These are phyloP conservation scores for Trametes gibbosa DNA, from an alignment of 768 basidiomycete genomes.

Conservation along the genomic window DNA sequence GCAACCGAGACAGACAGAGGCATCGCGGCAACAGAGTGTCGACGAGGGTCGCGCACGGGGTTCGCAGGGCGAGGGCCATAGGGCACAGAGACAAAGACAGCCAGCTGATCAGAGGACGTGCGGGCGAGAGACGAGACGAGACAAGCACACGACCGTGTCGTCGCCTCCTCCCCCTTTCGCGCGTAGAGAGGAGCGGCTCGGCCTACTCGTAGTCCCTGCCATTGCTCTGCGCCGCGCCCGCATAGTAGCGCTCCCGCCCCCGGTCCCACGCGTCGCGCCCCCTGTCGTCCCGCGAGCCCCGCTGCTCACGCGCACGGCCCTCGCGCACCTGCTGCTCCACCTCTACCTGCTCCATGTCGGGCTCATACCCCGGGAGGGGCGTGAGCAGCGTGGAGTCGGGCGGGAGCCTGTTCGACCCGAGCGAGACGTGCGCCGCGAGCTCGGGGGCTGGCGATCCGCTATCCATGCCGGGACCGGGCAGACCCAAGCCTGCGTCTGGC, in stretches of 20 bases:
- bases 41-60: no score
- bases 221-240: constrained; percentile 1
- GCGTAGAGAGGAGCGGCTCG: background rate
- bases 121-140: background rate
- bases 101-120: no score
- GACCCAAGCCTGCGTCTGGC: background rate
- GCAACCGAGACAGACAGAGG: no score
- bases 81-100: no score
- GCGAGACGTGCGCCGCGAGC: constrained; percentile 30
- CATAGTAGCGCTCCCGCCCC: constrained; percentile 11
- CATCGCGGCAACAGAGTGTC: no score
- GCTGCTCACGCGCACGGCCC: background rate
- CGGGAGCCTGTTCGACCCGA: constrained; percentile 55
- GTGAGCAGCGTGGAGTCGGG: constrained; percentile 60
- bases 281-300: constrained; percentile 3
- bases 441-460: constrained; percentile 13
- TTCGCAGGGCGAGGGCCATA: no score
- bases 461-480: background rate
- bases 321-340: no score
- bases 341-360: constrained; percentile 20
- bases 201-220: constrained; percentile 16
- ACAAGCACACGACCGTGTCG: background rate
- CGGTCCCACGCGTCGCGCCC: constrained; percentile 1
- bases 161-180: background rate
- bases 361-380: constrained; percentile 62